These are phyloP conservation scores for Neurospora sp. DNA, from an alignment of 495 filamentous ascomycete species.

Conservation along the genomic window DNA sequence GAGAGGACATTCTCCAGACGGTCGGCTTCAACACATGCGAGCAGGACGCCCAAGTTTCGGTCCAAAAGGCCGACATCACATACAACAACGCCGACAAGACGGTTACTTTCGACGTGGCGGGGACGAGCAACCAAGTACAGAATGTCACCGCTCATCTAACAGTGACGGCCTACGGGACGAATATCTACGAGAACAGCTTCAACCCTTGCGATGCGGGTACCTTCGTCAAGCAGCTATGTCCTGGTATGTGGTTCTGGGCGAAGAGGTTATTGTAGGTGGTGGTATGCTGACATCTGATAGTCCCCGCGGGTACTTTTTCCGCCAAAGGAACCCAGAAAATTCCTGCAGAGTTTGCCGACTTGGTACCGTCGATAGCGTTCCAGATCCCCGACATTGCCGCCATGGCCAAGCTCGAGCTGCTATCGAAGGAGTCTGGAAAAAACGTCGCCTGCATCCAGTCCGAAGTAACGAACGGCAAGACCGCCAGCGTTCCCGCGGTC, in stretches of 20 bases:
- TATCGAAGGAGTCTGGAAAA: conserved; percentile 40
- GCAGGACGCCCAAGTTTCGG: conserved; percentile 51
- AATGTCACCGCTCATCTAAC: conserved; percentile 73
- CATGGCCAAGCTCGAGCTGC: conserved; percentile 68
- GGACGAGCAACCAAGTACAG: conserved; percentile 60
- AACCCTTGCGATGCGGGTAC: conserved; percentile 65
- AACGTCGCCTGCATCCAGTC: conserved; percentile 79
- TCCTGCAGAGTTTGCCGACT: conserved; percentile 53
- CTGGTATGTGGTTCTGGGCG: conserved; percentile 45
- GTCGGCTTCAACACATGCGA: conserved; percentile 70
- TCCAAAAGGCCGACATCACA: conserved; percentile 64
- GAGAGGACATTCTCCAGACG: conserved; percentile 67
- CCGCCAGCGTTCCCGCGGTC: conserved; percentile 60
- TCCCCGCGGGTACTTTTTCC: conserved; percentile 63
- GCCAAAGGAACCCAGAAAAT: conserved; percentile 61
- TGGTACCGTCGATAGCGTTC: conserved; percentile 88
- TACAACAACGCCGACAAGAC: conserved; percentile 65
- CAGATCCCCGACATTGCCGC: conserved; percentile 84
- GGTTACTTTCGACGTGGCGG: conserved; percentile 75
- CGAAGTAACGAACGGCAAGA: conserved; percentile 77
- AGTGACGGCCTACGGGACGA: conserved; percentile 76
- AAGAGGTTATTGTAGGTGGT: not conserved
- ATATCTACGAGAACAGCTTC: conserved; percentile 72
- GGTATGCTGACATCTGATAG: conserved; percentile 34
- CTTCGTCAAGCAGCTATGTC: conserved; percentile 67